A percentile compares a stretch with the other conserved stretches of the same genome.
phyloP scores from a whole-genome alignment of 140 eudicot species.

The Cichorium intybus region DNA sequence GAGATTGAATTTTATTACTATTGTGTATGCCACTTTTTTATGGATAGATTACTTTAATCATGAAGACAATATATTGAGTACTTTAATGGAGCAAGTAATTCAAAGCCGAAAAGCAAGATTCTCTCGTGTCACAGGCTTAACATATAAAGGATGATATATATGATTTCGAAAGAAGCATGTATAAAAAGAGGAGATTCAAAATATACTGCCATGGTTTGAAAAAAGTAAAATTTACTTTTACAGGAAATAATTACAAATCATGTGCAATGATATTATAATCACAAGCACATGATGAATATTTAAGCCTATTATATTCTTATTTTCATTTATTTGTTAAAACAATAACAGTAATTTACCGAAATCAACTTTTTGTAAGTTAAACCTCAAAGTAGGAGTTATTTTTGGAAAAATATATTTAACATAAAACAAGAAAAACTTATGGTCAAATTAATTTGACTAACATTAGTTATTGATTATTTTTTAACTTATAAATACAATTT shows the following conservation, averaged over 20 bases:
- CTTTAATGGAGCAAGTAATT: slow-evolving; percentile 39
- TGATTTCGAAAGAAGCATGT: slow-evolving; percentile 22
- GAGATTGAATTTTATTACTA: slow-evolving; percentile 8
- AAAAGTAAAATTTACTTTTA: slow-evolving; percentile 27
- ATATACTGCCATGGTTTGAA: slow-evolving; percentile 23
- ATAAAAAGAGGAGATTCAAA: slow-evolving; percentile 38
- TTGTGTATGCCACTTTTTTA: slow-evolving; percentile 12
- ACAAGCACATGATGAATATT: slow-evolving; percentile 32
- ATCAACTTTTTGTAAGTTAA: not conserved
- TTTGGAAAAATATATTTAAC: not conserved
- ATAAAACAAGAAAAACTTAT: not conserved
- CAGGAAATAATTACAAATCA: slow-evolving; percentile 29
- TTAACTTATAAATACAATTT: not conserved
- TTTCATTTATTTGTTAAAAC: not conserved
- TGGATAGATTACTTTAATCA: slow-evolving; percentile 48
- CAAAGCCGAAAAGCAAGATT: slow-evolving; percentile 49
- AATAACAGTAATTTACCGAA: not conserved
- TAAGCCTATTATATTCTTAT: not conserved
- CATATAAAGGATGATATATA: slow-evolving; percentile 22
- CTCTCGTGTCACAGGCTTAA: slow-evolving; percentile 12
- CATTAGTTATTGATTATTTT: no score
- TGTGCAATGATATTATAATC: slow-evolving; percentile 44
- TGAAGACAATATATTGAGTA: slow-evolving; percentile 27
- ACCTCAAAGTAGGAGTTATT: not conserved
- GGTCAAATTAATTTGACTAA: not conserved